Conservation (phyloP, 179 eudicot genomes). For the Sideroxylon spinosum region DNA sequence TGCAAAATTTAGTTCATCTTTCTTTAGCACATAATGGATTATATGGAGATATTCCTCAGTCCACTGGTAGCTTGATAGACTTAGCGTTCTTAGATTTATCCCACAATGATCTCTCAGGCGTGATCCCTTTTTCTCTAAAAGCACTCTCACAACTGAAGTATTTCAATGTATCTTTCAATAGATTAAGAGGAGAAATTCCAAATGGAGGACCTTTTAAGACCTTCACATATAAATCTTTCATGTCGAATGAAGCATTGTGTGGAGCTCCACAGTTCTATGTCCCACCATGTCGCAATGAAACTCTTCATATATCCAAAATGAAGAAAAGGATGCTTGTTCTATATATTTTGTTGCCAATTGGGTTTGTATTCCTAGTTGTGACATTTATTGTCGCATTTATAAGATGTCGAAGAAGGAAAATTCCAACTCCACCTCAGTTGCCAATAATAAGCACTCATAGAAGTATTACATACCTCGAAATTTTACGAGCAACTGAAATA, state of each 20-base stretch:
- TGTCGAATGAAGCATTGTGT: slow-evolving; percentile 8
- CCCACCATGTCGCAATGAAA: neutral
- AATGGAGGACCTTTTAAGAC: slow-evolving; percentile 9
- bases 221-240: neutral
- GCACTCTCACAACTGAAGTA: neutral
- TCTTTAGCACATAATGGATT: slow-evolving; percentile 8
- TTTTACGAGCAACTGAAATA: neutral
- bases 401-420: neutral
- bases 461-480: neutral
- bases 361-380: neutral
- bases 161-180: slow-evolving; percentile 12
- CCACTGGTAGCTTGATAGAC: neutral
- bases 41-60: slow-evolving; percentile 9
- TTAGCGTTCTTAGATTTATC: slow-evolving; percentile 5
- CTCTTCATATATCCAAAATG: neutral
- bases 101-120: neutral
- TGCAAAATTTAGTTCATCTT: neutral
- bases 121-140: slow-evolving; percentile 3
- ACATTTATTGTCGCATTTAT: neutral
- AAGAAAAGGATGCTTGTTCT: neutral
- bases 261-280: neutral
- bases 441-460: no score
- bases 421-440: no score
- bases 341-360: neutral
- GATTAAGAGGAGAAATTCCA: slow-evolving; percentile 6